A percentile compares a stretch with the other conserved stretches of the same genome.
Evolutionary conservation across 1,284 basidiomycete species (phyloP).

Genomic region (Veloboletus limbatus): DNA sequence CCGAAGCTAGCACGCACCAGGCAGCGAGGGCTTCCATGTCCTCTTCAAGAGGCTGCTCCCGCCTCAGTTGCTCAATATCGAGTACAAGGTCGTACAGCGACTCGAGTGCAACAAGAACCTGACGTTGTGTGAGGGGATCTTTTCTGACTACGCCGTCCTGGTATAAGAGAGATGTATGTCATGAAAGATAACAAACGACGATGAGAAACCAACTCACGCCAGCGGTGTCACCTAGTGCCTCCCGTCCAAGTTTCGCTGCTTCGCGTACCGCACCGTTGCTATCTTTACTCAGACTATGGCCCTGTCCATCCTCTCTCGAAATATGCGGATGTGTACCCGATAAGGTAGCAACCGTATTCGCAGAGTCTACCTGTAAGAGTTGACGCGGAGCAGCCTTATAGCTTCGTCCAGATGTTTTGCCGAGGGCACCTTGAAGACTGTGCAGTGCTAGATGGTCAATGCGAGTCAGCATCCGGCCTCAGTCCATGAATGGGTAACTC

Average conservation of each 20-base stretch:
- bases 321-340: constrained; percentile 57
- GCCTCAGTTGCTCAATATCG: constrained; percentile 81
- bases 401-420: constrained; percentile 87
- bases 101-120: constrained; percentile 82
- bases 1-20: constrained; percentile 48
- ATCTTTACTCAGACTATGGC: constrained; percentile 31
- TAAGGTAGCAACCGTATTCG: constrained; percentile 47
- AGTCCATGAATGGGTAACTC: constrained; percentile 23
- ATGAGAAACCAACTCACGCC: constrained; percentile 39
- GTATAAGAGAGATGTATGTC: constrained; percentile 31
- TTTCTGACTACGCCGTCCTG: constrained; percentile 54
- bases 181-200: neutral
- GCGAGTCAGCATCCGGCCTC: constrained; percentile 10
- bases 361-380: constrained; percentile 81
- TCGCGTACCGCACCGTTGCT: constrained; percentile 60
- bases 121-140: constrained; percentile 76
- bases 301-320: constrained; percentile 47
- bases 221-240: constrained; percentile 56
- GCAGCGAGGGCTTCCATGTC: constrained; percentile 49
- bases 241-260: constrained; percentile 69
- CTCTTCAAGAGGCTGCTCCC: constrained; percentile 70
- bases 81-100: constrained; percentile 84
- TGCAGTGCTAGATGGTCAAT: constrained; percentile 53
- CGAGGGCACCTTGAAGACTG: constrained; percentile 92
- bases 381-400: constrained; percentile 96